Percentiles rank a stretch among this genome's conserved stretches.
Evolutionary conservation across 2,329 filamentous ascomycete species (phyloP).

Genomic region (Monosporascus cannonballus): DNA sequence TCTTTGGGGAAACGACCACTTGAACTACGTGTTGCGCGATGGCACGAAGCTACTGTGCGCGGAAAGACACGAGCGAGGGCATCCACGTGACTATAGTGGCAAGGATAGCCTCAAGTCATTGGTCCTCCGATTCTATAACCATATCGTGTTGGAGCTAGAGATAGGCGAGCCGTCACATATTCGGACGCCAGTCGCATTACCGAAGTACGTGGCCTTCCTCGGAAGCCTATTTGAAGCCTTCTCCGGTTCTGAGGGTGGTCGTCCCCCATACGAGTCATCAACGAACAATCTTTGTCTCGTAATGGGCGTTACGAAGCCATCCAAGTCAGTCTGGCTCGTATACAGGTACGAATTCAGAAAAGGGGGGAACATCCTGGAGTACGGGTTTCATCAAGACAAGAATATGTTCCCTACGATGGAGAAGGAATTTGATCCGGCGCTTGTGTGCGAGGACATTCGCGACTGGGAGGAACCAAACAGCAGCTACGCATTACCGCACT

Average conservation of each 20-base stretch:
- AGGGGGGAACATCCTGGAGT: not conserved
- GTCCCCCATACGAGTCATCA: not conserved
- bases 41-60: no score
- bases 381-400: not conserved
- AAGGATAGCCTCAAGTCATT: not conserved
- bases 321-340: not conserved
- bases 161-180: no score
- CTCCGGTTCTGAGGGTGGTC: not conserved
- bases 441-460: not conserved
- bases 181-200: not conserved
- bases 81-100: not conserved
- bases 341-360: not conserved
- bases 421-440: not conserved
- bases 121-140: not conserved
- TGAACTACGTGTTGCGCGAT: no score
- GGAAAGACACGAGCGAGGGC: no score
- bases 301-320: not conserved
- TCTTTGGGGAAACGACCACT: no score
- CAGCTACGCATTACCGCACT: not conserved
- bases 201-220: not conserved
- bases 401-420: not conserved
- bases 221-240: not conserved
- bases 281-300: not conserved
- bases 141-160: not conserved
- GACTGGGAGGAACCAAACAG: not conserved